Base-by-base conservation (phyloP, 805 yeast genomes). In the Metschnikowia drakensbergensis region DNA sequence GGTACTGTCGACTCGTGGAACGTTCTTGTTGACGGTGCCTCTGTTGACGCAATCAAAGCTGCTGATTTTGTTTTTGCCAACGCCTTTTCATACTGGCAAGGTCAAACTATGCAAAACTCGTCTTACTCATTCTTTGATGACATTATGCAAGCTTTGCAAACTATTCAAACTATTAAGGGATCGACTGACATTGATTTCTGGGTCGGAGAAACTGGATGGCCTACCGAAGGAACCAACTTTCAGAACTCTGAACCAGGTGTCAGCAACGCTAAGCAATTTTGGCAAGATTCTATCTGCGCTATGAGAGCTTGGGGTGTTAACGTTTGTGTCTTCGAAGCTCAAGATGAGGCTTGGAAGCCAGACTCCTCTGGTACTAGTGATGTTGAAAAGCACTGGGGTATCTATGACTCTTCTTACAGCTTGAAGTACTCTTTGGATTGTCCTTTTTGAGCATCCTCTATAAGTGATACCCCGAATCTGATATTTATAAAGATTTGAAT, bases 151-250 rank as follows among this genome's bases (percentile, higher is more conserved):
- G 97, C 97, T 57, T 75, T 92, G 68, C 96, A 89, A 76, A 75
- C 77, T 53, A 82, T 92, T 62, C 97, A 92, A 79, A 75, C 88
- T 58, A 69, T 80, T 60, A 91, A 92, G 78, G 97, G 96, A 54
- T 72, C 86, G 52, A 84, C 92, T 50, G 91, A 89, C 70, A 79
- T 92, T 61, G 78, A 82, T 49, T 89, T 91, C 78, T 91, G 92
- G 90, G 94, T 90, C 62, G 97, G 97, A 69, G 97, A 91, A 77
- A 90, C 97, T 56, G 97, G 97, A 60, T 90, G 97, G 96, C 96
- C 97, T 67, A 80, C 96, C 31, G 82, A 77, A 5, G 97, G 97
- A 69, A 81, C 88, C 52, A 69, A 74, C 64, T 90, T 71, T 61
- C 89, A 82, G 64, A 50, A 62, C 55, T 73, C 97, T 45, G 65